Evolutionary conservation across 495 filamentous ascomycete genomes (phyloP).

Genomic region (Neurospora sp.): DNA sequence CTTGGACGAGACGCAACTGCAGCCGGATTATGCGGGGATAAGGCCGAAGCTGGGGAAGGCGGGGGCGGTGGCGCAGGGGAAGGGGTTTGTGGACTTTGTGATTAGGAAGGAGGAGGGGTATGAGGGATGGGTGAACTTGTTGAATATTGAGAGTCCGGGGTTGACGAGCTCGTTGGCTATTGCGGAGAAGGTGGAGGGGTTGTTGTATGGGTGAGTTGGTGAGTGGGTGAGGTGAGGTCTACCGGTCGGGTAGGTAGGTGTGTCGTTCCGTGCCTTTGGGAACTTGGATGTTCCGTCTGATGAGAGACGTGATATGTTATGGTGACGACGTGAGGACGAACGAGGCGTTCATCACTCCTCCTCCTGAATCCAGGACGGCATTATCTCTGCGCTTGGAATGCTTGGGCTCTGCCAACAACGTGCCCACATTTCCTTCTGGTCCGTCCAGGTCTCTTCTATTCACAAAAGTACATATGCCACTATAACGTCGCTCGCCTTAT

Average conservation of each 20-base stretch:
- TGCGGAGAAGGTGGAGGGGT: slow-evolving; percentile 64
- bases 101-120: slow-evolving; percentile 74
- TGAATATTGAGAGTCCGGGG: slow-evolving; percentile 93
- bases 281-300: neutral
- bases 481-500: neutral
- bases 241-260: neutral
- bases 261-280: neutral
- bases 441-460: neutral
- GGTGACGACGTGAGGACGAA: neutral
- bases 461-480: neutral
- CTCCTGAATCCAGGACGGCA: neutral
- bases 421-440: neutral
- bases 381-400: neutral
- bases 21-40: slow-evolving; percentile 81
- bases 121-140: slow-evolving; percentile 78
- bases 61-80: slow-evolving; percentile 43
- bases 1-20: slow-evolving; percentile 55
- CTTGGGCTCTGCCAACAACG: neutral
- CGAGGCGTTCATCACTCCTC: neutral
- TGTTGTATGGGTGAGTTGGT: slow-evolving; percentile 49
- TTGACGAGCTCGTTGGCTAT: slow-evolving; percentile 86
- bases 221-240: neutral
- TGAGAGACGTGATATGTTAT: neutral
- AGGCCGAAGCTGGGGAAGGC: slow-evolving; percentile 70
- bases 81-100: slow-evolving; percentile 74